Base-by-base conservation (phyloP, 768 basidiomycete genomes). In the Solioccasus polychromus region DNA sequence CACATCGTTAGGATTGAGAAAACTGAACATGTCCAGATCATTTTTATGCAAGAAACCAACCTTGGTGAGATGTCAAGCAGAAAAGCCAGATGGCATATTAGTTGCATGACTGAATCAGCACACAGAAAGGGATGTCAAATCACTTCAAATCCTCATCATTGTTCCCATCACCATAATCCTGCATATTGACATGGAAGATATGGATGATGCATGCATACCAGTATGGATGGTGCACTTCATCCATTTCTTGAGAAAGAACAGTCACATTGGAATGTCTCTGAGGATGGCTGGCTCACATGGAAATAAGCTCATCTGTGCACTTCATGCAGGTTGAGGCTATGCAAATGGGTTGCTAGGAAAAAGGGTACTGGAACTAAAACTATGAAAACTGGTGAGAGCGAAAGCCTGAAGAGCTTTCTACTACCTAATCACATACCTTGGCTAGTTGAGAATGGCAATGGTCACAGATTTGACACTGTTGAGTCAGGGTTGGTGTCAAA, bases 51-150 rank as follows among this genome's bases (percentile, higher is more conserved):
- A 5, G n/a, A 32, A 32, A 5, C 14, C 14, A 15, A 32, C n/a
- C 11, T 32, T 9, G 14, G 6, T 5, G 14, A 32, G 31, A 15
- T 15, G 14, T 12, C n/a, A 15, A 5, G 31, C 31, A 7, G 5
- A 5, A 15, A 32, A 32, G 8, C 31, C 31, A 12, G 31, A 32
- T 29, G 31, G 31, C n/a, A 15, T 12, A 15, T 32, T 28, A 5
- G n/a, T 8, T 9, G 5, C 5, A 8, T 15, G 35, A 0, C 50
- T 42, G 42, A 62, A 60, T 58, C 59, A 64, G 2, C 51, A 41
- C 4, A 70, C 59, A 47, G 58, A 68, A 1, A 66, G 39, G 8
- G n/a, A 68, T 49, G n/a, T 68, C 49, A 26, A 64, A 53, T 7
- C 48, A 48, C 20, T 19, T 3, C n/a, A n/a, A 15, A 15, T 15